Conservation (phyloP, 225 moss, liverwort and hornwort genomes). For the Asterella californica region DNA sequence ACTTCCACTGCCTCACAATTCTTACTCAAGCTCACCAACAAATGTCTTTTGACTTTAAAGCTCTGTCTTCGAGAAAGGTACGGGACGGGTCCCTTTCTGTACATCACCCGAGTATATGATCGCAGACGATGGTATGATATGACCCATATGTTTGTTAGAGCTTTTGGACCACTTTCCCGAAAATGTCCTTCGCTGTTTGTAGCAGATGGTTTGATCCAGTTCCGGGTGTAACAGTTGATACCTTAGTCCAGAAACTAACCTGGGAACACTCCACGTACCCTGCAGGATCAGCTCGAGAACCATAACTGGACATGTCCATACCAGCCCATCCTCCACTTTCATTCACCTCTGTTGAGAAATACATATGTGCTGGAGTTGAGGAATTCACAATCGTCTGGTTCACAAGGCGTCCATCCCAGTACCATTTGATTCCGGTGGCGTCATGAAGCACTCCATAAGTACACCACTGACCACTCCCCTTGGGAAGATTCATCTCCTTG, state of each 20-base stretch:
- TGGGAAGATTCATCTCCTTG: slow-evolving; percentile 56
- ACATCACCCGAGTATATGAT: neutral
- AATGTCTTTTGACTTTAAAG: neutral
- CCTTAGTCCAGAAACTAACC: slow-evolving; percentile 58
- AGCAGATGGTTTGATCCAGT: slow-evolving; percentile 1
- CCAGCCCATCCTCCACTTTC: slow-evolving; percentile 91
- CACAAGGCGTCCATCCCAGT: slow-evolving; percentile 62
- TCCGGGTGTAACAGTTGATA: neutral
- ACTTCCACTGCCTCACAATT: too few species aligned
- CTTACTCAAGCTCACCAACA: too few species aligned
- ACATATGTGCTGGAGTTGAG: slow-evolving; percentile 52
- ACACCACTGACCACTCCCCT: slow-evolving; percentile 40
- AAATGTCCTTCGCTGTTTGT: neutral
- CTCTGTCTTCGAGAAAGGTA: neutral
- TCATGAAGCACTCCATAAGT: slow-evolving; percentile 66
- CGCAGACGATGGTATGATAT: neutral
- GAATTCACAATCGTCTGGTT: slow-evolving; percentile 56
- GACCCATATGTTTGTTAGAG: neutral
- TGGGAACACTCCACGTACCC: slow-evolving; percentile 65
- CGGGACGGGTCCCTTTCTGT: neutral
- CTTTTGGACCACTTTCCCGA: neutral
- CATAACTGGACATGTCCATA: slow-evolving; percentile 61
- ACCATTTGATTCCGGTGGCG: slow-evolving; percentile 67
- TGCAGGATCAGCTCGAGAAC: slow-evolving; percentile 47
- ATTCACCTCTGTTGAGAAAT: slow-evolving; percentile 81